Base-by-base conservation (phyloP, 441 rosid species). In the Pelargonium citronellum region DNA sequence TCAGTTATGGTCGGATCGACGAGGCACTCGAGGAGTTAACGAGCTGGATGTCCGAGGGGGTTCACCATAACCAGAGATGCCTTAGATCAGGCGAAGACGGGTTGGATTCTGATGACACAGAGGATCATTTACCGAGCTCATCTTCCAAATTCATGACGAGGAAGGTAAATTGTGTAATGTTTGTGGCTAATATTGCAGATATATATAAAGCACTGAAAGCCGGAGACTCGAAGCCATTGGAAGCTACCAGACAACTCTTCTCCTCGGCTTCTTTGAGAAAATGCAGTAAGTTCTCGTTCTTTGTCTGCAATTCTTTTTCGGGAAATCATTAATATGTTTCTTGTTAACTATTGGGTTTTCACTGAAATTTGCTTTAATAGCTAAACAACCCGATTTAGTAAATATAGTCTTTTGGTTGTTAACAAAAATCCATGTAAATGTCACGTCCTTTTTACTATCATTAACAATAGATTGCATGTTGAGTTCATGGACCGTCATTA, bases 21-120 rank as follows among this genome's bases (percentile, higher is more conserved):
- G 84, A 82, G 69, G 82, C 80, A 2, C 71, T 81, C 19, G 84
- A 74, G 71, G 91, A 85, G 75, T 51, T 87, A 66, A 72, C 83
- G 0, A 66, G 80, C 43, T 87, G 83, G 86, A 85, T 84, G 83
- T 75, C 44, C 30, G 79, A 79, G 34, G 91, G 91, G 19, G 80
- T 87, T 17, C 83, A 78, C 75, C 89, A 87, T 67, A 83, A 87
- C 64, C 89, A 85, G 77, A 82, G 53, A 13, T 83, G 85, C 79
- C 63, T 66, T 22, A 76, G 88, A 71, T 69, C 80, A 6, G 83
- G 74, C 30, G 89, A 84, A 60, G 39, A 27, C 22, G 11, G 27
- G 4, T 11, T 47, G 67, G 51, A 67, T 62, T 69, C 6, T 43
- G 81, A 69, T 11, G 74, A 74, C n/a, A 51, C 5, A 4, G 87